Conservation (phyloP, 306 rosid genomes). For the Sindora glabra region DNA sequence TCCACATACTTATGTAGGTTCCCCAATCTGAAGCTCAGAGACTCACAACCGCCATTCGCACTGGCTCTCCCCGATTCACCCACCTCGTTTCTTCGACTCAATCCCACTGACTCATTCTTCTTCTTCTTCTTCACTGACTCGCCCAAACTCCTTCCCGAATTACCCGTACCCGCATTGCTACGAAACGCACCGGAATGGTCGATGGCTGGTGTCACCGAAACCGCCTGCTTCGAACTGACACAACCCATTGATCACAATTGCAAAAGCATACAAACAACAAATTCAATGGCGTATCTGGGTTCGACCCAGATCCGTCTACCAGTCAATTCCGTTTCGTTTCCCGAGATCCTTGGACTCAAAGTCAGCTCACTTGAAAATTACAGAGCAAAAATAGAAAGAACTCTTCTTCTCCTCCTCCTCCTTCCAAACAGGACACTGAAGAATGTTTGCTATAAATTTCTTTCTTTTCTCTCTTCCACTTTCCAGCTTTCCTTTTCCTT, state of each 20-base stretch:
- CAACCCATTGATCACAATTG: conserved; percentile 61
- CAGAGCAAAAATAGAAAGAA: background rate
- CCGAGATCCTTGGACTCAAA: background rate
- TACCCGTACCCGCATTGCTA: conserved; percentile 29
- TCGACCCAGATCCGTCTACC: background rate
- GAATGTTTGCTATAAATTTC: background rate
- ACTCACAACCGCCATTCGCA: conserved; percentile 46
- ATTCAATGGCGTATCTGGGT: background rate
- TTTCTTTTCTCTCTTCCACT: conserved; percentile 6
- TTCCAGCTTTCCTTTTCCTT: background rate
- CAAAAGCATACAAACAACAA: background rate
- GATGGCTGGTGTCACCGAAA: conserved; percentile 84
- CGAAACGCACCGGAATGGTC: conserved; percentile 62
- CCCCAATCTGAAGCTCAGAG: conserved; percentile 78
- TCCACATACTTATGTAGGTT: conserved; percentile 74
- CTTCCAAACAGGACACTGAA: no score
- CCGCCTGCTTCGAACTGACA: conserved; percentile 78
- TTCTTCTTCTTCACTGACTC: conserved; percentile 25
- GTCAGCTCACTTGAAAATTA: conserved; percentile 2
- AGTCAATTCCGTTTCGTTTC: background rate
- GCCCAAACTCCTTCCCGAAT: conserved; percentile 37
- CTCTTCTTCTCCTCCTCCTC: no score
- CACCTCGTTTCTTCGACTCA: conserved; percentile 57
- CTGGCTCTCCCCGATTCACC: conserved; percentile 78
- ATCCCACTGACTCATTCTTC: conserved; percentile 30